Evolutionary conservation across 148 eudicot species (phyloP), one percentile per base, ranked within the genome.

Genomic region (Beta vulgaris): DNA sequence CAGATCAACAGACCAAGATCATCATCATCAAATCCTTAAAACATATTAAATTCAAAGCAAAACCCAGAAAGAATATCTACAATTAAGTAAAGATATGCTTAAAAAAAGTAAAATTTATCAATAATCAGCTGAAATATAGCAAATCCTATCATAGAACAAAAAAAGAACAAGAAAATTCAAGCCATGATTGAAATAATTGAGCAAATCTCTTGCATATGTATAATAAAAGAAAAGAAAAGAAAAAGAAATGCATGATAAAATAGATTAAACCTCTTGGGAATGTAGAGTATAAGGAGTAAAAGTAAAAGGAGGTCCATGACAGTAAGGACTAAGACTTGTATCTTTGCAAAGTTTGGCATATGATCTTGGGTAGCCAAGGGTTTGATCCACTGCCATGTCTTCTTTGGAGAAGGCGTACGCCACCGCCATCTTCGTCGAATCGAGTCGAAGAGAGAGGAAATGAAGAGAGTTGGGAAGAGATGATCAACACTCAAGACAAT

Each of bases 341-440:
- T 92, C 98, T 44, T 87, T 88, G 51, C 96, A 92, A 54, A 95
- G 81, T 88, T 90, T 92, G 2, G 91, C 88, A 60, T 84, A 95
- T 36, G 96, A 91, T 83, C 78, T 95, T 0, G 98, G 98, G 81
- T 90, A 89, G 57, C 98, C 98, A n/a, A 95, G 87, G 4, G 81
- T 89, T 75, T 82, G 77, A 71, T 95, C 93, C 26, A 92, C 82
- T 13, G 34, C 81, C 84, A 92, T 82, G 67, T 95, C 97, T 18
- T 88, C 93, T 18, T 89, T 85, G 4, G 88, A 74, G 69, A 92
- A 87, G 25, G 83, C 54, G 49, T 80, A 66, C 11, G 84, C 88
- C 21, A 76, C 83, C 58, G 91, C 86, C 98, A 91, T 91, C 76
- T 60, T 70, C 0, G 73, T 35, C 67, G 28, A 39, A 46, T 65